Percentiles rank a stretch among this genome's conserved stretches.
Evolutionary conservation across 1,284 basidiomycete genomes (phyloP).

Genomic region (Tetrapyrgos nigripes): DNA sequence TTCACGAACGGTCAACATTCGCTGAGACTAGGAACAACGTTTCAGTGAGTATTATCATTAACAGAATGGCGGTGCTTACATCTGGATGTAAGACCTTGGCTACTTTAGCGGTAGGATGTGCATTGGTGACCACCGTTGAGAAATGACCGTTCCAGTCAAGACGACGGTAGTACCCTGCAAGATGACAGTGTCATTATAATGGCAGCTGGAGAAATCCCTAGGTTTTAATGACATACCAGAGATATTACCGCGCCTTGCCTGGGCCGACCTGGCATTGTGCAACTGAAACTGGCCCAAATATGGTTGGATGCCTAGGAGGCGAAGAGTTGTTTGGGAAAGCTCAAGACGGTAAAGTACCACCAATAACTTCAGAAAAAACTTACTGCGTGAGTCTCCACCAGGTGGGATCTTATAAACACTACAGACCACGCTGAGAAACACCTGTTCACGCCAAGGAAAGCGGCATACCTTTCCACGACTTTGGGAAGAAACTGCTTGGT

Average conservation of each 20-base stretch:
- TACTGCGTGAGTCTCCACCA: constrained; percentile 66
- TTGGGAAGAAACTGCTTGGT: constrained; percentile 8
- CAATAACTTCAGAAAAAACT: constrained; percentile 15
- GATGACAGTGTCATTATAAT: not conserved
- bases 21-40: constrained; percentile 52
- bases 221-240: constrained; percentile 41
- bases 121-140: constrained; percentile 74
- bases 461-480: constrained; percentile 16
- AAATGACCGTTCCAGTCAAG: constrained; percentile 61
- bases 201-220: not conserved
- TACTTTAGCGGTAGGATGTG: constrained; percentile 78
- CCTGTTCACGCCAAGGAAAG: constrained; percentile 6
- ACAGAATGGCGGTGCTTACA: constrained; percentile 43
- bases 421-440: not conserved
- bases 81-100: constrained; percentile 67
- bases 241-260: constrained; percentile 54
- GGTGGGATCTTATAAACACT: constrained; percentile 59
- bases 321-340: not conserved
- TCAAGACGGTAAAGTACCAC: constrained; percentile 1
- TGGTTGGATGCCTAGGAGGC: constrained; percentile 39
- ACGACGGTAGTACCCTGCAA: constrained; percentile 65
- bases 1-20: constrained; percentile 74
- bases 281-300: constrained; percentile 58
- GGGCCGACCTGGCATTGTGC: constrained; percentile 60
- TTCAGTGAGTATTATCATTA: constrained; percentile 8